Evolutionary conservation across 2,329 filamentous ascomycete species (phyloP), one percentile per base, ranked within the genome.

Genomic region (Penicillium sp.): DNA sequence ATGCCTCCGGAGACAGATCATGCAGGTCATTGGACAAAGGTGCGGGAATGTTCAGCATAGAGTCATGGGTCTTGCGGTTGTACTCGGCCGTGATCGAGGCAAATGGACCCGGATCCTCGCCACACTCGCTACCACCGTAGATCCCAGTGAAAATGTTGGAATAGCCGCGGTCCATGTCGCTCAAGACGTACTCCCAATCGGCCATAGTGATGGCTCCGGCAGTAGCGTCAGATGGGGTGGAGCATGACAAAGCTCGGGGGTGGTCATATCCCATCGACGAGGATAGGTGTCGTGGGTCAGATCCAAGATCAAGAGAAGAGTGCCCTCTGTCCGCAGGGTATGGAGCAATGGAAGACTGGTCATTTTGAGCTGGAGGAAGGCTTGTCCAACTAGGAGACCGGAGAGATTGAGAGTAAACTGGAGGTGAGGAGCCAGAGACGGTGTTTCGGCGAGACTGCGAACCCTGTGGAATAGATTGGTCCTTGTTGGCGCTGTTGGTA

Each of bases 131-230:
- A 40, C 71, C 77, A 13, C 75, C 77, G 51, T 82, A 81, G n/a
- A 82, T 76, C 3, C 77, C 77, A 19, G 79, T 81, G 59, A 81
- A 95, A n/a, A 96, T 89, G 70, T 94, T 96, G 55, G 88, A 86
- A 64, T 89, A 84, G 0, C 91, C 91, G 37, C 87, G 87, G 67
- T 96, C 92, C 73, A 96, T 87, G 22, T 88, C 89, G 4, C 89
- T 88, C 2, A 96, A 82, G 0, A 96, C 82, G 1, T 88, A 86
- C 73, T 96, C 92, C 92, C 92, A 96, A 67, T 95, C 91, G 0
- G 86, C 81, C 9, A 87, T 78, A 0, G 87, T 87, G 13, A 88
- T 82, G 2, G 67, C 62, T 3, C 69, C 67, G 5, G 55, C 36
- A 16, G 76, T 77, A 3, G 73, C 56, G 64, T 74, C 44, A 66